Evolutionary conservation across 306 rosid genomes (phyloP).

Genomic region (Myrica gale): DNA sequence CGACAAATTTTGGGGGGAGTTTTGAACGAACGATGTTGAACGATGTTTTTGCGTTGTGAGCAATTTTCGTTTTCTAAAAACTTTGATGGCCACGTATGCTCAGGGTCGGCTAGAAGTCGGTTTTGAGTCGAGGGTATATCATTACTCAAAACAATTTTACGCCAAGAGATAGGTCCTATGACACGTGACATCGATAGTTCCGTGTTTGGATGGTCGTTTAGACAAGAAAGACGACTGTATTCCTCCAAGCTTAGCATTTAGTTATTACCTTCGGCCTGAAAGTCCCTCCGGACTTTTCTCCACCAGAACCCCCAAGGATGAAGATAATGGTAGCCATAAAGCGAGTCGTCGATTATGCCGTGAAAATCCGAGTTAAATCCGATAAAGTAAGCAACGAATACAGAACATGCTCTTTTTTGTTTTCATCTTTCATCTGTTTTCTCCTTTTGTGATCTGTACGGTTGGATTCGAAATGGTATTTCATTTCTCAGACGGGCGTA

Average conservation of each 20-base stretch:
- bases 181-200: neutral
- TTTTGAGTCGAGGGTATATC: too few species aligned
- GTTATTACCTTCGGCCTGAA: neutral
- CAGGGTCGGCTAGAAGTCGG: too few species aligned
- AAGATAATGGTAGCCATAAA: conserved; percentile 88
- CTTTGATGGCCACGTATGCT: too few species aligned
- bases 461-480: conserved; percentile 6
- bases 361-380: conserved; percentile 87
- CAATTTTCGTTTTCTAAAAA: too few species aligned
- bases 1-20: too few species aligned
- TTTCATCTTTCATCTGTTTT: neutral
- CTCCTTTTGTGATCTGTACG: conserved; percentile 4
- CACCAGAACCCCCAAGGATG: conserved; percentile 35
- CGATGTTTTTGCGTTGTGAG: too few species aligned
- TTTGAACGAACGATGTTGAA: too few species aligned
- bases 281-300: neutral
- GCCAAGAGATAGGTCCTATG: neutral
- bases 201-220: neutral
- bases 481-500: conserved; percentile 60
- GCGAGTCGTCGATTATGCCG: conserved; percentile 89
- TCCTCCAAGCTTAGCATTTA: neutral
- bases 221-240: neutral
- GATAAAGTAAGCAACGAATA: conserved; percentile 51
- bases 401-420: too few species aligned
- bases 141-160: too few species aligned